phyloP scores from a whole-genome alignment of 169 alveolate species.

The Cryptosporidium sp. region DNA sequence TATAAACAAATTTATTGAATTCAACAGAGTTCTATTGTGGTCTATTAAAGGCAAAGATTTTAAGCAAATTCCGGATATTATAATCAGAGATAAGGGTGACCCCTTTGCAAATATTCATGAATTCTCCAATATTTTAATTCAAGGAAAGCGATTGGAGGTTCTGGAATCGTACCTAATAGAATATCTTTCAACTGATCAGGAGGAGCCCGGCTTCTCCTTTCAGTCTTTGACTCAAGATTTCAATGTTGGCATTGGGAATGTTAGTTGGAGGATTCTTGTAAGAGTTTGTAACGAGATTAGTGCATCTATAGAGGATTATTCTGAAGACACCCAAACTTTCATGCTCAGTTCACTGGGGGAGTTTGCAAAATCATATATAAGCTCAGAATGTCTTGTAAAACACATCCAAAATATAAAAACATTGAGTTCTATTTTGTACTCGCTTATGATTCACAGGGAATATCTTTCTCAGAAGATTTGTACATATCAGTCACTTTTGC shows the following conservation, averaged over 20 bases:
- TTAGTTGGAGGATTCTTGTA: slow-evolving; percentile 17
- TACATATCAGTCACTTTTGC: slow-evolving; percentile 11
- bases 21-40: slow-evolving; percentile 31
- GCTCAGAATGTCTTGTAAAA: background rate
- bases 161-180: slow-evolving; percentile 2
- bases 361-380: background rate
- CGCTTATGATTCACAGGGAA: slow-evolving; percentile 36
- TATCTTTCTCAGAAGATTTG: background rate
- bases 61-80: background rate
- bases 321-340: background rate
- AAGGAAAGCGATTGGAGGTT: slow-evolving; percentile 18
- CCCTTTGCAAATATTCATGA: background rate
- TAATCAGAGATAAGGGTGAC: background rate
- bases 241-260: background rate
- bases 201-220: background rate
- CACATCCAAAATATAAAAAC: background rate
- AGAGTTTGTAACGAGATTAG: slow-evolving; percentile 10
- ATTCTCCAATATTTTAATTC: slow-evolving; percentile 17
- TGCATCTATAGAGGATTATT: slow-evolving; percentile 5
- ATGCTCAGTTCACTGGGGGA: background rate
- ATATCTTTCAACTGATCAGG: background rate
- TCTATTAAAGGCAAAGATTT: slow-evolving; percentile 36
- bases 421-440: slow-evolving; percentile 4
- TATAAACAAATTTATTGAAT: slow-evolving; percentile 25
- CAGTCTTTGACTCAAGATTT: background rate